phyloP scores from a whole-genome alignment of 768 basidiomycete species.

The Gymnopilus dilepis region DNA sequence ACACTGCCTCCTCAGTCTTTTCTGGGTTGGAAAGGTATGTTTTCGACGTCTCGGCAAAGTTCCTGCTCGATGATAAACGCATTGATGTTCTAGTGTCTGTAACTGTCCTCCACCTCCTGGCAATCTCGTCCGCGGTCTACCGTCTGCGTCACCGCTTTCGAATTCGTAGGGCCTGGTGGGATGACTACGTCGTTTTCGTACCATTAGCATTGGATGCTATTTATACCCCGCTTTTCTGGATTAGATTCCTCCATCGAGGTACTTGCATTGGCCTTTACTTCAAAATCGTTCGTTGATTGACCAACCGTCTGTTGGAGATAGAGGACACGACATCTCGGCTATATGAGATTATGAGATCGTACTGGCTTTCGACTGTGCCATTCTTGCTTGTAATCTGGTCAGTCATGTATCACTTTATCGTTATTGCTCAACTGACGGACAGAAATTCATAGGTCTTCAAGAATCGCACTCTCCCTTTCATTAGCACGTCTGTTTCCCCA shows the following conservation, averaged over 20 bases:
- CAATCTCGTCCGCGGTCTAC: constrained; percentile 23
- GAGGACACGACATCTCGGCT: neutral
- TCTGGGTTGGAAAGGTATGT: constrained; percentile 3
- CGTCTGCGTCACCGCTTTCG: constrained; percentile 24
- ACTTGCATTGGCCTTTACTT: no score
- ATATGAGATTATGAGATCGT: neutral
- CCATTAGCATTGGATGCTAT: constrained; percentile 18
- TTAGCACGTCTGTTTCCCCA: neutral
- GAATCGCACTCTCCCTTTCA: neutral
- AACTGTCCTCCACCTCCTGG: constrained; percentile 23
- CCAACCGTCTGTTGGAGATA: neutral
- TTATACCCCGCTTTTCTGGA: neutral
- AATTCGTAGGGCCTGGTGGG: constrained; percentile 27
- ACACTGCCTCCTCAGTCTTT: neutral
- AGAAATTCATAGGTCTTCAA: neutral
- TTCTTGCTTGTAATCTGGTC: neutral
- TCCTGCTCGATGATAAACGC: neutral
- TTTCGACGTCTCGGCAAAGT: no score
- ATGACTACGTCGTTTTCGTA: constrained; percentile 29
- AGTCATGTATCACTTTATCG: neutral
- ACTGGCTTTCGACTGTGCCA: neutral
- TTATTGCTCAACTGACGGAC: neutral
- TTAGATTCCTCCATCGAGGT: neutral
- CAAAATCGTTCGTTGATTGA: neutral
- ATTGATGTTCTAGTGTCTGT: neutral